Evolutionary conservation across 2,329 filamentous ascomycete species (phyloP), one percentile per base, ranked within the genome.

Genomic region (Fusarium sp.): DNA sequence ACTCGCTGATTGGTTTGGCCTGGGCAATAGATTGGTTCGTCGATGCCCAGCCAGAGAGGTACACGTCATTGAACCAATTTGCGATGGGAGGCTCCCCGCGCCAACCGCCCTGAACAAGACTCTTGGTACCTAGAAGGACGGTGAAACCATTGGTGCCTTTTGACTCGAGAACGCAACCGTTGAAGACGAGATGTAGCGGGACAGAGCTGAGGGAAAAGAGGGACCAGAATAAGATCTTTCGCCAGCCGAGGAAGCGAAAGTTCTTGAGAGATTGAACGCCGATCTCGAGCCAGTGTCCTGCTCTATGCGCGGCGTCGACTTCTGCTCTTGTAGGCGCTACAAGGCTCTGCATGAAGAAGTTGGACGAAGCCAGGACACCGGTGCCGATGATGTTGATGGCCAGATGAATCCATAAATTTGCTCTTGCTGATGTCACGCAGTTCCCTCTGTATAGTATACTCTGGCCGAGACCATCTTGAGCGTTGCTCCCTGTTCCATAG

Each of bases 271-370:
- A 69, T 4, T 69, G 70, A 4, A 74, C 64, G 1, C 73, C 73
- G 34, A 74, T 68, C 26, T 75, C 73, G 2, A 73, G 38, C 66
- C 68, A 71, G 1, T 48, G 48, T 1, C 58, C 50, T 0, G 48
- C 28, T 1, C 26, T 49, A 24, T 74, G 71, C 2, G 67, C 70
- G 4, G 42, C 38, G 26, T 79, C 72, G 2, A 80, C 56, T 19
- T 79, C 72, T 0, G 43, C 46, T 8, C 78, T 60, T 0, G 77
- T 78, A 0, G 77, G 79, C 1, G 77, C 76, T 0, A 69, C 72
- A 2, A 78, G 70, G 1, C 74, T 65, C 40, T 80, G 79, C 74
- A 78, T 79, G 20, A 75, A 77, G 34, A 77, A 79, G 49, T 79
- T 80, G 10, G 75, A 77, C 1, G 74, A 77, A 0, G 72, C 73